phyloP scores from a whole-genome alignment of 257 asterid species.

The Rehmannia glutinosa region DNA sequence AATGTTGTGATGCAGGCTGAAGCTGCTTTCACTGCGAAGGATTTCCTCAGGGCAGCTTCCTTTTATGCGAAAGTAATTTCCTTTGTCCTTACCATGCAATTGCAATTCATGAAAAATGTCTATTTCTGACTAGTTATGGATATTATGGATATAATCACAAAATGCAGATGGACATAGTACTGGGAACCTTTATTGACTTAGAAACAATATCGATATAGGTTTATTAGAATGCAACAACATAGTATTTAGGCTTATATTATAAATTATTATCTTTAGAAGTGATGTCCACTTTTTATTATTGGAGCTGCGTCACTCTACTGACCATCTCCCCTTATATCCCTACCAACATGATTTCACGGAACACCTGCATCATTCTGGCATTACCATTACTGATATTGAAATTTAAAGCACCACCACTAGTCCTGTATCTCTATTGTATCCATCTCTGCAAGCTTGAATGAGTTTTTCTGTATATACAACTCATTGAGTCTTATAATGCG shows the following conservation, averaged over 20 bases:
- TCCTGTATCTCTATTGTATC: neutral
- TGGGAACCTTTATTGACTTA: no score
- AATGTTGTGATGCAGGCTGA: constrained; percentile 73
- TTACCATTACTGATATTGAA: neutral
- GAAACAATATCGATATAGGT: no score
- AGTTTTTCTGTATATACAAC: neutral
- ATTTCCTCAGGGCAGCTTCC: constrained; percentile 90
- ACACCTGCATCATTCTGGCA: neutral
- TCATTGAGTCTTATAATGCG: neutral
- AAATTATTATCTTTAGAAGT: no score
- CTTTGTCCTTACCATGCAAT: constrained; percentile 10
- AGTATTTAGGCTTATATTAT: no score
- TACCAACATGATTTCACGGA: no score
- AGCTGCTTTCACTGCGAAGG: constrained; percentile 81
- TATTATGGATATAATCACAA: no score
- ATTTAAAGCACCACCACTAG: neutral
- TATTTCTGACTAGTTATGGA: neutral
- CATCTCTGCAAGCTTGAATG: neutral
- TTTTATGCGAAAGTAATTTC: constrained; percentile 81
- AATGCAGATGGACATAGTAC: no score
- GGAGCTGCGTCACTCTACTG: no score
- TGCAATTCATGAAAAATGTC: neutral
- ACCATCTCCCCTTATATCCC: no score
- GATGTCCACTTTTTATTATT: no score
- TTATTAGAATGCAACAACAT: no score